Evolutionary conservation across 176 grass and related monocot species (phyloP), one percentile per base, ranked within the genome.

Genomic region (Themeda triandra): DNA sequence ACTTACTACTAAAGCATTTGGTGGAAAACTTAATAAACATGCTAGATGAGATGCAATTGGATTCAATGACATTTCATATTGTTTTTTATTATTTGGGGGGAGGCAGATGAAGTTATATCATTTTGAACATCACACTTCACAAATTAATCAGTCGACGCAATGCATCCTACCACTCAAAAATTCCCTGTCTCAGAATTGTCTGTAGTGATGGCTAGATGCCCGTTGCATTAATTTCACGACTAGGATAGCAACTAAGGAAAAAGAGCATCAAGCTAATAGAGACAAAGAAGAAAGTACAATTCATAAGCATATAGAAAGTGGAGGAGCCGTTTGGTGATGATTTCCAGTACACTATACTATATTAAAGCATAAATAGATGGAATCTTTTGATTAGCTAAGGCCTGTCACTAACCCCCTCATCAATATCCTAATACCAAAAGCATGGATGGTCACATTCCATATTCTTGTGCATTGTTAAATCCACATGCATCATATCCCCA

Each of bases 331-430:
- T 87, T n/a, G 80, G 73, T 80, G 69, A 83, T 80, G 80, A 90
- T 75, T 62, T 53, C 29, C 37, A 63, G 76, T 81, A 74, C 56
- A 33, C 30, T 35, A 23, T n/a, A n/a, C 15, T 73, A 71, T 49
- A 88, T 89, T 73, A 78, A 86, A 71, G 53, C 83, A 82, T 58
- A 37, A 72, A 72, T 49, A 82, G 31, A 90, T 82, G 83, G 83
- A 90, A 90, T 86, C 79, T 86, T 82, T 90, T 82, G 66, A 65
- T 90, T 82, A 86, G 78, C 72, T 82, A 72, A n/a, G 73, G 69
- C 69, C 31, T 89, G 70, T 83, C 83, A 90, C 88, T 90, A 63
- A 63, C 37, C 17, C 72, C 49, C 76, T 60, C 51, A 81, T 76
- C 76, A 85, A 40, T 87, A 91, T 87, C 85, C 69, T 80, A 91